These are phyloP conservation scores for Fusarium sarcochroum DNA, from an alignment of 2,329 filamentous ascomycete species.

Conservation along the genomic window DNA sequence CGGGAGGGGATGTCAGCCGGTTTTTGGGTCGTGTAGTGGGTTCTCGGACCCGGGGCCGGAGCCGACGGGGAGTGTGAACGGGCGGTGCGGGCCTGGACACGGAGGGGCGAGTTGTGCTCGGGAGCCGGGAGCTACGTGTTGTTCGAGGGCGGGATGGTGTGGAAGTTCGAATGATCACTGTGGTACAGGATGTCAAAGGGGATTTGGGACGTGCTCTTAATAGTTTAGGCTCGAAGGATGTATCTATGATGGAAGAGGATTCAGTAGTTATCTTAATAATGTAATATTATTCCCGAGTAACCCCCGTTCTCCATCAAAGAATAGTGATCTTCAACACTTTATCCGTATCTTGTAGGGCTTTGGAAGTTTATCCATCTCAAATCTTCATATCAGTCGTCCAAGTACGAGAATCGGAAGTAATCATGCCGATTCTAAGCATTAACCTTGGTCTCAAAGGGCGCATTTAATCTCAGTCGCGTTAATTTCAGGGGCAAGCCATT, in stretches of 20 bases:
- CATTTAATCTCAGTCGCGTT: not conserved
- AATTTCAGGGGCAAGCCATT: slow-evolving; percentile 34
- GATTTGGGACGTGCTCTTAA: slow-evolving; percentile 48
- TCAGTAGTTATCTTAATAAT: not conserved
- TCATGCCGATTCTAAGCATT: slow-evolving; percentile 6
- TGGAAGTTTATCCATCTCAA: not conserved
- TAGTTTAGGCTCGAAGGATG: not conserved
- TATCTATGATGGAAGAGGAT: not conserved
- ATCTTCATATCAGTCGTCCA: not conserved
- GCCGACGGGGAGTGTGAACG: slow-evolving; percentile 35
- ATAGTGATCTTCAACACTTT: not conserved
- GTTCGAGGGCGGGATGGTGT: slow-evolving; percentile 54
- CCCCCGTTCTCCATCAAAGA: slow-evolving; percentile 2
- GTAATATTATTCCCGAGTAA: slow-evolving; percentile 16
- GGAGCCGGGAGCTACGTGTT: slow-evolving; percentile 48
- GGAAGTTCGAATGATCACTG: slow-evolving; percentile 58
- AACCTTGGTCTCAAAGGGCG: not conserved
- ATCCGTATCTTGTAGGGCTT: not conserved
- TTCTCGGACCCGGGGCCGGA: slow-evolving; percentile 32
- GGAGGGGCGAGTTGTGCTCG: slow-evolving; percentile 44
- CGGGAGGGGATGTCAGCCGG: slow-evolving; percentile 56
- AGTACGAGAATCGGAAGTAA: slow-evolving; percentile 9
- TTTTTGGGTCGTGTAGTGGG: slow-evolving; percentile 48
- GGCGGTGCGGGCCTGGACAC: slow-evolving; percentile 49
- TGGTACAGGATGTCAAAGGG: slow-evolving; percentile 55